Evolutionary conservation across 2,329 filamentous ascomycete species (phyloP).

Genomic region (Gaeumannomyces sp.): DNA sequence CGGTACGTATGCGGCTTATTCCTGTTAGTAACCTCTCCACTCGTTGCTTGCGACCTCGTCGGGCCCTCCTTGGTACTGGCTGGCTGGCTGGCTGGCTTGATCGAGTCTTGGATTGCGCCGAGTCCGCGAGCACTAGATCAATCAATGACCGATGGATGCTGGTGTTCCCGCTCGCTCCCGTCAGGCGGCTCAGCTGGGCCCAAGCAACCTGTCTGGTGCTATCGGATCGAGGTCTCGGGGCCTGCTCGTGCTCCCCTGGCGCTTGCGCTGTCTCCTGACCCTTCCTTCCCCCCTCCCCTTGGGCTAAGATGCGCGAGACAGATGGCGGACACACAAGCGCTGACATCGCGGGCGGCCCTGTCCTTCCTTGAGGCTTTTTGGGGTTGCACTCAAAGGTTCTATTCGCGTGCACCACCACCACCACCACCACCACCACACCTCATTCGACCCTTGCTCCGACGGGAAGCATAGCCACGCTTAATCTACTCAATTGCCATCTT

Average conservation of each 20-base stretch:
- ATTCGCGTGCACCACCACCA: not conserved
- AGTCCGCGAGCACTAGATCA: not conserved
- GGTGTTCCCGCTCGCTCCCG: slow-evolving; percentile 1
- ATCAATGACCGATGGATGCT: not conserved
- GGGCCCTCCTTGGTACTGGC: not conserved
- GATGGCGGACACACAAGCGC: too few relatives aligned
- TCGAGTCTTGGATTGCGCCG: not conserved
- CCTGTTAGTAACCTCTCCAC: not conserved
- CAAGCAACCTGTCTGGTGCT: not conserved
- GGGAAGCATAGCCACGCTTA: not conserved
- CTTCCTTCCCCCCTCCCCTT: too few relatives aligned
- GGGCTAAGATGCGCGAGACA: not conserved
- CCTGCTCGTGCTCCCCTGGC: not conserved
- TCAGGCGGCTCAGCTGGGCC: not conserved
- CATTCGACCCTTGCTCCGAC: not conserved
- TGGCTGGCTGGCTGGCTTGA: too few relatives aligned
- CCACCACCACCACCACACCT: too few relatives aligned
- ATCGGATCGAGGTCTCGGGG: not conserved
- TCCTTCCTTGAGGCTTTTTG: too few relatives aligned
- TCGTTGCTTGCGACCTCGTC: not conserved
- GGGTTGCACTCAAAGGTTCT: too few relatives aligned
- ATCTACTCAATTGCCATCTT: not conserved
- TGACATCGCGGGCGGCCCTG: too few relatives aligned
- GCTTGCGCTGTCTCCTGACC: not conserved
- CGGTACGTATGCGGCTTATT: not conserved